phyloP scores from a whole-genome alignment of 495 filamentous ascomycete genomes.

The Talaromyces nanjingensis region DNA sequence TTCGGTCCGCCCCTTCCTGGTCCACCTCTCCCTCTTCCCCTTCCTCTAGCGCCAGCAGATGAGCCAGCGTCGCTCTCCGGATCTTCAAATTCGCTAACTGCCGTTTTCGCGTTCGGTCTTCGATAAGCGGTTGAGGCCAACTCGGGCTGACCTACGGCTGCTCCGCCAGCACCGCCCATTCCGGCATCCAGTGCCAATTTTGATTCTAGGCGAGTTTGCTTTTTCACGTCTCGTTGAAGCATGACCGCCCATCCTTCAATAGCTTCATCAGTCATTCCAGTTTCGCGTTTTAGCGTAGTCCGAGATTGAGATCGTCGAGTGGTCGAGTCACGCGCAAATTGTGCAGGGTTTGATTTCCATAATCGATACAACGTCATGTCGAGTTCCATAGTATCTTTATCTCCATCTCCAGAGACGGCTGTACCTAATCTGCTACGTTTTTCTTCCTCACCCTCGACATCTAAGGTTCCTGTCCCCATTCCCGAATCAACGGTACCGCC shows the following conservation, averaged over 20 bases:
- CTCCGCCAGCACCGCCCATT: constrained; percentile 16
- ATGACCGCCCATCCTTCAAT: constrained; percentile 94
- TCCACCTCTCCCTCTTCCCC: constrained; percentile 27
- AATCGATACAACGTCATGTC: constrained; percentile 56
- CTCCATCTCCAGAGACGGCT: constrained; percentile 23
- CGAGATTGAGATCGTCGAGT: constrained; percentile 59
- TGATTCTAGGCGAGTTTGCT: constrained; percentile 57
- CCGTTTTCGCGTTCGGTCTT: constrained; percentile 18
- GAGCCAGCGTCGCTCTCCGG: constrained; percentile 24
- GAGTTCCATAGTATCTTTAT: constrained; percentile 18
- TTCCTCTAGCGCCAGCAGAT: constrained; percentile 14
- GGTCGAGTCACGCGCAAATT: constrained; percentile 62
- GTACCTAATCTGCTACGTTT: constrained; percentile 29
- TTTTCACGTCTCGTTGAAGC: constrained; percentile 62
- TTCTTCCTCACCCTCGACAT: constrained; percentile 30
- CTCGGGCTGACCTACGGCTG: constrained; percentile 42
- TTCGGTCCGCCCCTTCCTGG: constrained; percentile 46
- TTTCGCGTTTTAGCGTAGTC: constrained; percentile 60
- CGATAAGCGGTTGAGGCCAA: constrained; percentile 55
- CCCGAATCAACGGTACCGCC: constrained; percentile 72
- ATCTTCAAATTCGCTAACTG: constrained; percentile 27
- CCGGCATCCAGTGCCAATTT: constrained; percentile 55
- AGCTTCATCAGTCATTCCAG: constrained; percentile 85
- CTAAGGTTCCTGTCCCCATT: constrained; percentile 29
- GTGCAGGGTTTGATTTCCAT: constrained; percentile 52